Conservation (phyloP, 345 rosid genomes). For the Dipteronia sinensis region DNA sequence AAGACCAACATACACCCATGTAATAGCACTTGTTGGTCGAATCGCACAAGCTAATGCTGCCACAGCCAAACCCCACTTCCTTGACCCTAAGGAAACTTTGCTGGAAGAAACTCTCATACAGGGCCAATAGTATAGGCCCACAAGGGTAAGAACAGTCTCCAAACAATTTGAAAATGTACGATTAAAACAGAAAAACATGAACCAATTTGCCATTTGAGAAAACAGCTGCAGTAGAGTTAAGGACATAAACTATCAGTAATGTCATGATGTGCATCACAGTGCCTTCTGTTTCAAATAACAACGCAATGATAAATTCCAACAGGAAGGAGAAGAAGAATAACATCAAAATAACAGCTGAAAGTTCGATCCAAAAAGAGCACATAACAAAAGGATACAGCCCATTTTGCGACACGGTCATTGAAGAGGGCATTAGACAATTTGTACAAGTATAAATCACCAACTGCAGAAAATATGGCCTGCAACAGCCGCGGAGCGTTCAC, state of each 20-base stretch:
- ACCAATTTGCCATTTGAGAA: conserved; percentile 85
- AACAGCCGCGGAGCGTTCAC: conserved; percentile 70
- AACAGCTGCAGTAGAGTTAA: conserved; percentile 67
- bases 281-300: not conserved
- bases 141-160: conserved; percentile 89
- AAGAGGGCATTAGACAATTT: conserved; percentile 63
- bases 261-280: not conserved
- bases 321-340: not conserved
- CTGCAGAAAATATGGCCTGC: conserved; percentile 81
- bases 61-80: conserved; percentile 73
- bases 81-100: conserved; percentile 41
- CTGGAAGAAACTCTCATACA: conserved; percentile 57
- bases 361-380: not conserved
- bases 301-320: not conserved
- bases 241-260: conserved; percentile 31
- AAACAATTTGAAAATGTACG: conserved; percentile 90
- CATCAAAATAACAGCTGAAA: not conserved
- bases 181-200: conserved; percentile 82
- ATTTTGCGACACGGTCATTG: conserved; percentile 58
- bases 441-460: conserved; percentile 84
- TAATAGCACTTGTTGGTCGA: conserved; percentile 89
- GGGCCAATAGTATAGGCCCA: conserved; percentile 88
- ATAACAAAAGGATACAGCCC: conserved; percentile 80
- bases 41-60: conserved; percentile 89
- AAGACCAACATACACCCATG: conserved; percentile 83